Conservation (phyloP, 345 rosid species). For the Dovyalis caffra region DNA sequence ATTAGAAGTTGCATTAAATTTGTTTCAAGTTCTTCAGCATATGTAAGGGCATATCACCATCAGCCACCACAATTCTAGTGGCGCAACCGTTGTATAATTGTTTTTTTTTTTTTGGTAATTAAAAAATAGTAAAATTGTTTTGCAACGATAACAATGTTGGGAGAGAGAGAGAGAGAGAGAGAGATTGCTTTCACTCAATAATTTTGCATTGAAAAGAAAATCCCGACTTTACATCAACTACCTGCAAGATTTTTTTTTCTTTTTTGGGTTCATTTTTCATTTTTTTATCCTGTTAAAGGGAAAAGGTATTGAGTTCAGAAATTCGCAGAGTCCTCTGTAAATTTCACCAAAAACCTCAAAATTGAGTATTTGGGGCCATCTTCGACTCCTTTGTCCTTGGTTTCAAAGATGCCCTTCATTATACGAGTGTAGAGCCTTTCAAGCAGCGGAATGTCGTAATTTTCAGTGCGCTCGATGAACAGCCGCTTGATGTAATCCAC, state of each 20-base stretch:
- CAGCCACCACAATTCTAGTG: too few relatives aligned
- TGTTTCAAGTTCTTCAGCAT: not conserved
- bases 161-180: not conserved
- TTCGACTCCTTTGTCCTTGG: constrained; percentile 41
- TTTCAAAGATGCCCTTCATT: constrained; percentile 69
- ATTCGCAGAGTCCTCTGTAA: constrained; percentile 66
- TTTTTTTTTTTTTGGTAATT: too few relatives aligned
- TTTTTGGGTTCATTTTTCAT: not conserved
- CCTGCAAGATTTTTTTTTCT: constrained; percentile 20
- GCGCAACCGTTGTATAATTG: too few relatives aligned
- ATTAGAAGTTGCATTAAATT: not conserved
- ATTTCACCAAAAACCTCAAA: constrained; percentile 79
- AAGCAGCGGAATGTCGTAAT: constrained; percentile 72
- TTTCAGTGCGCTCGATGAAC: constrained; percentile 54
- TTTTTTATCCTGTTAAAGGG: not conserved
- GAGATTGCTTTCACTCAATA: constrained; percentile 25
- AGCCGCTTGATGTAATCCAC: constrained; percentile 45
- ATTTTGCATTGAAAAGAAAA: constrained; percentile 43
- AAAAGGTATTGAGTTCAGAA: constrained; percentile 45
- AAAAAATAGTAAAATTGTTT: too few relatives aligned
- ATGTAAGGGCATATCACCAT: too few relatives aligned
- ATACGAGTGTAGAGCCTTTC: constrained; percentile 77
- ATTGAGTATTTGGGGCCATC: constrained; percentile 60
- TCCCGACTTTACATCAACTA: constrained; percentile 60
- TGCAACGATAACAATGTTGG: too few relatives aligned